Conservation (phyloP, 176 grass and related monocot genomes). For the Bothriochloa decipiens region DNA sequence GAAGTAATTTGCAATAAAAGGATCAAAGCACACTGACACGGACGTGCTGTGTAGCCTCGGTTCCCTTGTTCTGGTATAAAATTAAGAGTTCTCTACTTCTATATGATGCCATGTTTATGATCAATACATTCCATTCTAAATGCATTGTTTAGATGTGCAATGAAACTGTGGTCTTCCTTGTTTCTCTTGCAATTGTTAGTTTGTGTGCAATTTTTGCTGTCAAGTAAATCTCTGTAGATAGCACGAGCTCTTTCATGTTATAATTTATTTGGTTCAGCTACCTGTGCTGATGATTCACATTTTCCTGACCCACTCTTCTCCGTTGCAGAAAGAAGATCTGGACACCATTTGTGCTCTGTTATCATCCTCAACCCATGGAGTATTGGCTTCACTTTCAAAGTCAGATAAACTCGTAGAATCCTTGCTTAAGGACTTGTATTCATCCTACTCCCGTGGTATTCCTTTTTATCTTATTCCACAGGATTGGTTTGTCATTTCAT, state of each 20-base stretch:
- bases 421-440: conserved; percentile 72
- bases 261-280: not conserved
- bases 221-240: not conserved
- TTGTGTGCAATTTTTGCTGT: not conserved
- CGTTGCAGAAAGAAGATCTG: conserved; percentile 57
- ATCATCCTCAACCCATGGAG: conserved; percentile 65
- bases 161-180: not conserved
- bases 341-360: conserved; percentile 54
- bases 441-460: conserved; percentile 43
- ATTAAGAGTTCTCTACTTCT: no score
- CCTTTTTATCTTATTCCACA: conserved; percentile 27
- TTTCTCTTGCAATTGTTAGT: conserved; percentile 22
- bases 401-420: conserved; percentile 62
- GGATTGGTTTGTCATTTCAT: not conserved
- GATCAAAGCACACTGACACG: not conserved
- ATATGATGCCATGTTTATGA: no score
- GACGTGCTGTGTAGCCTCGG: not conserved
- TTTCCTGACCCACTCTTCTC: conserved; percentile 16
- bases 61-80: not conserved
- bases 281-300: conserved; percentile 30
- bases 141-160: not conserved
- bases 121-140: not conserved
- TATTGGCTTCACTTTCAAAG: conserved; percentile 69
- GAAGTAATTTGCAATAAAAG: not conserved
- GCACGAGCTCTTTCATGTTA: not conserved